Base-by-base conservation (phyloP, 2,329 filamentous ascomycete species). In the Akanthomyces muscarius region DNA sequence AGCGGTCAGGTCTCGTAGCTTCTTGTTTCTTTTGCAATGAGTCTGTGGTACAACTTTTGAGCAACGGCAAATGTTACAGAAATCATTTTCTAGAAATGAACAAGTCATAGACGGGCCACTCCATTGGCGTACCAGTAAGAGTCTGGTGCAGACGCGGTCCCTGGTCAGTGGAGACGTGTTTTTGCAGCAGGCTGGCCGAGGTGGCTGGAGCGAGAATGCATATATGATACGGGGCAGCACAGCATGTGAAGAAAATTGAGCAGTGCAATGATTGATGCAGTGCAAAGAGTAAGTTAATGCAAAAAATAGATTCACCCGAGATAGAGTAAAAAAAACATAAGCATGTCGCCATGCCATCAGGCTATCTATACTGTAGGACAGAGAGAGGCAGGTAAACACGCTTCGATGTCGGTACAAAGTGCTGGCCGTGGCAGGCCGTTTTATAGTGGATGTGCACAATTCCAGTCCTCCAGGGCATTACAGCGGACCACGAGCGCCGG, bases 81-180 rank as follows among this genome's bases (percentile, higher is more conserved):
- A 14, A 3, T 1, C 2, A 41, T 13, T 51, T 30, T n/a, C 30
- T 30, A n/a, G 30, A 28, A 61, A 53, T 45, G 58, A 33, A 53
- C 38, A 44, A 53, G 41, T 61, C 48, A 61, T 45, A 50, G 48
- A 61, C 58, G 1, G 36, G 28, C 13, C 45, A 7, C 13, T 52
- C 38, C 25, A 59, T 33, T 41, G 33, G 55, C 45, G 45, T 30
- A 2, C 1, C 6, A 6, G 28, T 21, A 59, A 48, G 47, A 28
- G 33, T 30, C 47, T 42, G 56, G 56, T 42, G 56, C 56, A 62
- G 59, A 62, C 60, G 60, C 60, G 60, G 52, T 62, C 60, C 60
- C 60, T 56, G 47, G 60, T 62, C 60, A 51, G 60, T 62, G 60
- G 60, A 62, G 60, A 62, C 60, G 60, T 62, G 60, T 62, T 62